Conservation (phyloP, 192 early-diverging fungal genomes). For the Bifiguratus adelaidae region DNA sequence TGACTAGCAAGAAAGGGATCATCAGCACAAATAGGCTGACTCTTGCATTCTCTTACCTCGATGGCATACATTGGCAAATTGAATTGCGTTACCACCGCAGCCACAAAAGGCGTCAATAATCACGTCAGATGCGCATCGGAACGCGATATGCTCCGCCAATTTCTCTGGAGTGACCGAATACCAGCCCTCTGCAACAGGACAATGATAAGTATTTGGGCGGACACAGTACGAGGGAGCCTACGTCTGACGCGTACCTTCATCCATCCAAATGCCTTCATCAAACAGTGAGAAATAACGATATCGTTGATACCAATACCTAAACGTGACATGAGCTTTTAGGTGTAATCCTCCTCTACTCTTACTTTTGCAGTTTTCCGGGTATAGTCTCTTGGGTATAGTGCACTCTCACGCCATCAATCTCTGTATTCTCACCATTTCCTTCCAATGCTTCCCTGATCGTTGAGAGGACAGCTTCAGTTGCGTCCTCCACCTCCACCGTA, state of each 20-base stretch:
- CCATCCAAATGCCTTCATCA: conserved; percentile 80
- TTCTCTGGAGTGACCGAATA: conserved; percentile 92
- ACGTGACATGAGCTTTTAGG: not conserved
- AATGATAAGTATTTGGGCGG: not conserved
- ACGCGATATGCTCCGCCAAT: conserved; percentile 71
- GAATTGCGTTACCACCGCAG: conserved; percentile 93
- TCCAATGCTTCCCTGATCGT: not conserved
- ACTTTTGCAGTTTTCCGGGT: conserved; percentile 15
- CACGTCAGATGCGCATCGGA: conserved; percentile 45
- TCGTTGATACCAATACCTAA: conserved; percentile 81
- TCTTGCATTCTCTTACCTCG: conserved; percentile 35
- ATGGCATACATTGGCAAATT: conserved; percentile 85
- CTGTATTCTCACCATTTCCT: not conserved
- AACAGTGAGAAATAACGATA: conserved; percentile 74
- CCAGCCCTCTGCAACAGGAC: conserved; percentile 60
- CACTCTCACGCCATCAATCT: conserved; percentile 7
- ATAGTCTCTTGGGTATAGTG: conserved; percentile 16
- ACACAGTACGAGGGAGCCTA: not conserved
- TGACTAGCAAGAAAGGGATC: conserved; percentile 43
- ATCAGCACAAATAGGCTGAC: not conserved
- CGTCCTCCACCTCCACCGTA: not conserved
- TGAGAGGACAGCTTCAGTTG: not conserved
- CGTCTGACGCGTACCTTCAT: conserved; percentile 41
- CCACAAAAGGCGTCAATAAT: conserved; percentile 95
- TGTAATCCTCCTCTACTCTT: not conserved